Evolutionary conservation across 2,329 filamentous ascomycete species (phyloP), one percentile per base, ranked within the genome.

Genomic region (Xylariaceae sp.): DNA sequence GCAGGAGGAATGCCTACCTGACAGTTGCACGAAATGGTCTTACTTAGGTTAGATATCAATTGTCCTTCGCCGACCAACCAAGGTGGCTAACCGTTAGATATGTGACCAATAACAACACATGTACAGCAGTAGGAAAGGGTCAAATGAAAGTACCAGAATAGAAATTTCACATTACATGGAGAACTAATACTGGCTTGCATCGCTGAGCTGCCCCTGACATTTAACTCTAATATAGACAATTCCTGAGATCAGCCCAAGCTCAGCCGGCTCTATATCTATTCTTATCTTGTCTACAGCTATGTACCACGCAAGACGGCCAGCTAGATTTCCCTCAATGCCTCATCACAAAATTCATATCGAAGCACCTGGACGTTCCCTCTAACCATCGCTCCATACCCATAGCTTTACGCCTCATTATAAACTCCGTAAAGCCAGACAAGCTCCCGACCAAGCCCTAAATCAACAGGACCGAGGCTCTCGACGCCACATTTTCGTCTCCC

Each of bases 391-490:
- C 36, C 42, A n/a, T 36, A 39, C 17, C 35, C 38, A 23, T 23
- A 27, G 43, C 37, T n/a, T 28, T 18, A 23, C 41, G 37, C 42
- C 41, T 50, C 50, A 43, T 55, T 50, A 54, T 51, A 54, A n/a
- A 42, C 43, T 41, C 42, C 50, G 40, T 48, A 40, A 40, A 46
- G 30, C 34, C 41, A 41, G 36, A 34, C 38, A 38, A 48, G 44
- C 39, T 38, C 19, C 33, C 23, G 27, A 34, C 36, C 38, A n/a
- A 38, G 13, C 34, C 31, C 36, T 29, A 31, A 38, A 35, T 29
- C 28, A 36, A 41, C 35, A 24, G 30, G 13, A 32, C 34, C 21
- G 13, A 38, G 44, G 26, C 26, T 8, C 26, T 9, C 28, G 35
- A 31, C 35, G n/a, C 30, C 40, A n/a, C 41, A 41, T 35, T 39